phyloP scores from a whole-genome alignment of 176 grass and related monocot genomes.

The Triticum urartu region DNA sequence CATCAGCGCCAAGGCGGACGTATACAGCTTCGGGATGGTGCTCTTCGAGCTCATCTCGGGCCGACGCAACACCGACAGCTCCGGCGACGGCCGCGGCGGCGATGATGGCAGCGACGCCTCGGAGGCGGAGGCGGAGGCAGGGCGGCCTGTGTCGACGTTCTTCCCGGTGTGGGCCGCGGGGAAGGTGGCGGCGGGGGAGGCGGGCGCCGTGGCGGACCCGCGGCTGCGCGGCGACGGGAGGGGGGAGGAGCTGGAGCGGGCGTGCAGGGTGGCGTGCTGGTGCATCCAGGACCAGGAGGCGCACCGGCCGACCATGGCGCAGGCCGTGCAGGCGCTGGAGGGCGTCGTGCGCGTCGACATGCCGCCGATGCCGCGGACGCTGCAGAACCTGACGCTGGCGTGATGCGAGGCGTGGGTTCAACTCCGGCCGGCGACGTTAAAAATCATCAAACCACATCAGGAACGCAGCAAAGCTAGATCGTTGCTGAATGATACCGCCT shows the following conservation, averaged over 20 bases:
- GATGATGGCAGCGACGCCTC: too few species aligned
- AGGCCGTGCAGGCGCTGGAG: conserved; percentile 28
- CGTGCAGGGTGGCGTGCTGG: conserved; percentile 43
- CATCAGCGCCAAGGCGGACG: conserved; percentile 41
- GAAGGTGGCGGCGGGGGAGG: conserved; percentile 21
- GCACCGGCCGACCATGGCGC: conserved; percentile 36
- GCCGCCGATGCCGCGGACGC: conserved; percentile 24
- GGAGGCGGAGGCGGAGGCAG: background rate
- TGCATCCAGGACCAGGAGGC: conserved; percentile 40
- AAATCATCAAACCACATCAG: too few species aligned
- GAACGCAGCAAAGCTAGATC: too few species aligned
- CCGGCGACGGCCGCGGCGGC: too few species aligned
- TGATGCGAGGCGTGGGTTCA: background rate
- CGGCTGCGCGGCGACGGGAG: conserved; percentile 24
- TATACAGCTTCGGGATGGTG: conserved; percentile 57
- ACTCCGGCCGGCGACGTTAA: too few species aligned
- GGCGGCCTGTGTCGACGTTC: background rate
- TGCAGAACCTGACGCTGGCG: conserved; percentile 6
- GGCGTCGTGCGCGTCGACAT: conserved; percentile 15
- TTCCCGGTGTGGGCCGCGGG: conserved; percentile 31
- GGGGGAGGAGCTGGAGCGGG: conserved; percentile 24
- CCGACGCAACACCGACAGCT: background rate
- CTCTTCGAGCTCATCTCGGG: conserved; percentile 48
- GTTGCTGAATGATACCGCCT: too few species aligned
- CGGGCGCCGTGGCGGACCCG: conserved; percentile 17